Conservation (phyloP, 345 rosid species). For the Melastoma malabathricum region DNA sequence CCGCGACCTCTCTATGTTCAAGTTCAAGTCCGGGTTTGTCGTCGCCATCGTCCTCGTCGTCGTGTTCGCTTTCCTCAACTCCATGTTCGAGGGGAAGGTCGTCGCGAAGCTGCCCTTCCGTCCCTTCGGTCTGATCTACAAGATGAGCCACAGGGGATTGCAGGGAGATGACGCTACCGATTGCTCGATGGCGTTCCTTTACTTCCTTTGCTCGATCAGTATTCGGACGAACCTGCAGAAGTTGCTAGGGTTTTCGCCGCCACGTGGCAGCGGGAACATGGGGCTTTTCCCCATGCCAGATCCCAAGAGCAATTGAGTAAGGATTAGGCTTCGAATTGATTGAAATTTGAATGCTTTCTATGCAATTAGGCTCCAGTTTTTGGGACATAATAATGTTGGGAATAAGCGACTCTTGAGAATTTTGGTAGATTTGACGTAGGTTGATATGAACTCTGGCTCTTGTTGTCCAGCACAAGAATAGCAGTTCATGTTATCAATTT, state of each 20-base stretch:
- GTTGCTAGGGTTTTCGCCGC: constrained; percentile 71
- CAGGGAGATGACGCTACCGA: constrained; percentile 77
- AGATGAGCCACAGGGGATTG: constrained; percentile 90
- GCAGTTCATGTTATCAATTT: no score
- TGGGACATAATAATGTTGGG: no score
- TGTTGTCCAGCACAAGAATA: no score
- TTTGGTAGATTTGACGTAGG: no score
- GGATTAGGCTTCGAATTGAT: no score
- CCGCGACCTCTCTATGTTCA: constrained; percentile 91
- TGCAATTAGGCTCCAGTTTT: no score
- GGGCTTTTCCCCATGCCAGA: constrained; percentile 95
- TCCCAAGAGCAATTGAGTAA: constrained; percentile 55
- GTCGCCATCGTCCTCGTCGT: constrained; percentile 85
- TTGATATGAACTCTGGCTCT: no score
- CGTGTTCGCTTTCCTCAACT: constrained; percentile 80
- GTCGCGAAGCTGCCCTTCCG: constrained; percentile 85
- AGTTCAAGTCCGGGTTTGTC: constrained; percentile 98
- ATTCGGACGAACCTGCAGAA: constrained; percentile 85
- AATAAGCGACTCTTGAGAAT: no score
- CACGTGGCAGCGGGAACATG: constrained; percentile 31
- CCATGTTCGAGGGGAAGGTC: constrained; percentile 87
- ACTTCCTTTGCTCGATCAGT: constrained; percentile 76
- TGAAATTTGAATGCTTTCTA: no score
- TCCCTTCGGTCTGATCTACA: constrained; percentile 64
- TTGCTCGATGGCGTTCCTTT: constrained; percentile 90